Conservation (phyloP, 805 yeast genomes). For the Kodamaea jinghongensis region DNA sequence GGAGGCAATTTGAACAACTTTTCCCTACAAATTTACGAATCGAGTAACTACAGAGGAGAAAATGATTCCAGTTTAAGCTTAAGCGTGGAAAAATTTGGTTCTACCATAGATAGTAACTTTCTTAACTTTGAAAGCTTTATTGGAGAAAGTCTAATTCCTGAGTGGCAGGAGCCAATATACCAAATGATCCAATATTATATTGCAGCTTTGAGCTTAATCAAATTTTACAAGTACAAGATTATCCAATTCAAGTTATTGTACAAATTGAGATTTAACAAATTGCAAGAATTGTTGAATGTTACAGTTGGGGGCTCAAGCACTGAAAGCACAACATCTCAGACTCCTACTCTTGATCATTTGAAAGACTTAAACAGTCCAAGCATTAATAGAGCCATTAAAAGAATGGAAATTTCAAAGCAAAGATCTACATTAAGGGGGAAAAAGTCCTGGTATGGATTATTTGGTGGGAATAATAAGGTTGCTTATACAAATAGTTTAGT, state of each 20-base stretch:
- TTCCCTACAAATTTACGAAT: constrained; percentile 41
- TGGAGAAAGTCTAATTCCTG: constrained; percentile 33
- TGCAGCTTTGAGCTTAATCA: constrained; percentile 43
- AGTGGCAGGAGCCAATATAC: constrained; percentile 51
- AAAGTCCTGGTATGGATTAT: constrained; percentile 43
- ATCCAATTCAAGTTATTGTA: constrained; percentile 44
- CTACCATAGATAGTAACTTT: constrained; percentile 49
- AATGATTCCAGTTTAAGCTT: constrained; percentile 25
- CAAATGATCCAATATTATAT: constrained; percentile 45
- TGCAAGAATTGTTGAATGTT: constrained; percentile 34
- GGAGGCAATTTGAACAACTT: constrained; percentile 59
- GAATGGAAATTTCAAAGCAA: constrained; percentile 27
- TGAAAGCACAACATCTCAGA: constrained; percentile 11
- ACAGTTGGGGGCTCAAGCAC: constrained; percentile 13
- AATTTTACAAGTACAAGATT: constrained; percentile 51
- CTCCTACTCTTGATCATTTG: constrained; percentile 20
- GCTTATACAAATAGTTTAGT: constrained; percentile 10
- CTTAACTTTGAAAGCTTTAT: constrained; percentile 47
- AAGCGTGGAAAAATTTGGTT: constrained; percentile 50
- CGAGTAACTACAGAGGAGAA: constrained; percentile 9
- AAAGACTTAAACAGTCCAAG: constrained; percentile 40
- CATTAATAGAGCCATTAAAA: constrained; percentile 32
- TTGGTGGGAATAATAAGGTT: constrained; percentile 41
- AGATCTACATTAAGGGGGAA: constrained; percentile 18
- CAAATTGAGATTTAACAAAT: constrained; percentile 37